These are phyloP conservation scores for Excoecaria agallocha DNA, from an alignment of 345 rosid genomes.

Conservation along the genomic window DNA sequence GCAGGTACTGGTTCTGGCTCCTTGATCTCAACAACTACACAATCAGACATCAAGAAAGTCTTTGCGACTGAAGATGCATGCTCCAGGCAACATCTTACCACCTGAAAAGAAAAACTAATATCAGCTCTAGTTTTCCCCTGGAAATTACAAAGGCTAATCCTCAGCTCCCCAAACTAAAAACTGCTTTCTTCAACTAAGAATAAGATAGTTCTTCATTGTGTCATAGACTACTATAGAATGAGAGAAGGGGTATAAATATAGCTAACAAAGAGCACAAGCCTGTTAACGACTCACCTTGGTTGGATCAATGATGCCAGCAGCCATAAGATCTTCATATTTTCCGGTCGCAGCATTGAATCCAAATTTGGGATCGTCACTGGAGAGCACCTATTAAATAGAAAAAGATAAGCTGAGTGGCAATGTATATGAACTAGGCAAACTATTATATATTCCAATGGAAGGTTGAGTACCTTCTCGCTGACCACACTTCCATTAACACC, in stretches of 20 bases:
- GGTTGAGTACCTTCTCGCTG: constrained; percentile 59
- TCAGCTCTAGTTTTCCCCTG: background rate
- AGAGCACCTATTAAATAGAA: constrained; percentile 55
- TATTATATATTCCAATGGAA: background rate
- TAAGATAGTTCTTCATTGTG: no score
- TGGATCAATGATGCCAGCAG: constrained; percentile 96
- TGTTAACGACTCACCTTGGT: constrained; percentile 47
- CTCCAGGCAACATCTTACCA: constrained; percentile 99
- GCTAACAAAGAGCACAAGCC: background rate
- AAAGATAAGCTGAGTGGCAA: background rate
- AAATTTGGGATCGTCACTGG: constrained; percentile 55
- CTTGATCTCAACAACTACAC: constrained; percentile 97
- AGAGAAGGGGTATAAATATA: background rate
- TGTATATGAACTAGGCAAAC: background rate
- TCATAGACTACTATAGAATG: background rate
- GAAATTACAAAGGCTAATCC: background rate
- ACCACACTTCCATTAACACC: constrained; percentile 97
- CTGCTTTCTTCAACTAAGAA: background rate
- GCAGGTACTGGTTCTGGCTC: constrained; percentile 72
- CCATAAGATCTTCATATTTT: constrained; percentile 88
- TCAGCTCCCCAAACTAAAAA: background rate
- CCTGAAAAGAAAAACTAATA: constrained; percentile 38
- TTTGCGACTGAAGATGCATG: constrained; percentile 97
- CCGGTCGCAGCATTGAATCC: constrained; percentile 98
- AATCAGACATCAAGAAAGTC: constrained; percentile 97